These are phyloP conservation scores for Auricularia heimuer DNA, from an alignment of 768 basidiomycete genomes.

Conservation along the genomic window DNA sequence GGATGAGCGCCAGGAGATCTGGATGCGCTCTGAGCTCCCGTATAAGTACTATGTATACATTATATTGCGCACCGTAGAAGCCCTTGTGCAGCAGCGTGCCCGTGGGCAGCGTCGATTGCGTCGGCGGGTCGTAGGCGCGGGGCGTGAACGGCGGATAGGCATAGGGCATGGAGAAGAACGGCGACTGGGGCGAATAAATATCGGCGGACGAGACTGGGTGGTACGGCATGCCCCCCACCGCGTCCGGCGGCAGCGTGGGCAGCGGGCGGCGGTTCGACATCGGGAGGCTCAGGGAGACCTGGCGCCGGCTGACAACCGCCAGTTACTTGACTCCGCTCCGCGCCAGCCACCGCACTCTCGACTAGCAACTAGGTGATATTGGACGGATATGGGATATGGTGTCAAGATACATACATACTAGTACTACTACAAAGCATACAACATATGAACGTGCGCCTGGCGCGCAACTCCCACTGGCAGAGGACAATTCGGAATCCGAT, in stretches of 20 bases:
- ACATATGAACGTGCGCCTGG: no score
- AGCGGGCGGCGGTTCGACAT: constrained; percentile 1
- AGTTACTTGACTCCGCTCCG: neutral
- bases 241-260: neutral
- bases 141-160: neutral
- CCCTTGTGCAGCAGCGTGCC: constrained; percentile 78
- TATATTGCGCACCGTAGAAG: constrained; percentile 45
- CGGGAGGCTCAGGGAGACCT: neutral
- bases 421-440: no score
- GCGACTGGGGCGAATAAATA: neutral
- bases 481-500: neutral
- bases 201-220: neutral
- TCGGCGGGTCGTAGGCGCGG: neutral
- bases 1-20: constrained; percentile 66
- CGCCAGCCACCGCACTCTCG: neutral
- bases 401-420: no score
- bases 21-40: neutral
- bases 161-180: constrained; percentile 1
- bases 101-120: constrained; percentile 34
- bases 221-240: neutral
- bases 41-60: neutral
- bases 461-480: neutral
- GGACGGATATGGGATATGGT: no score
- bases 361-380: neutral
- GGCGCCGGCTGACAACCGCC: neutral